Percentiles rank a stretch among this genome's conserved stretches.
Conservation (phyloP, 306 rosid genomes). For the Oemleria cerasiformis region DNA sequence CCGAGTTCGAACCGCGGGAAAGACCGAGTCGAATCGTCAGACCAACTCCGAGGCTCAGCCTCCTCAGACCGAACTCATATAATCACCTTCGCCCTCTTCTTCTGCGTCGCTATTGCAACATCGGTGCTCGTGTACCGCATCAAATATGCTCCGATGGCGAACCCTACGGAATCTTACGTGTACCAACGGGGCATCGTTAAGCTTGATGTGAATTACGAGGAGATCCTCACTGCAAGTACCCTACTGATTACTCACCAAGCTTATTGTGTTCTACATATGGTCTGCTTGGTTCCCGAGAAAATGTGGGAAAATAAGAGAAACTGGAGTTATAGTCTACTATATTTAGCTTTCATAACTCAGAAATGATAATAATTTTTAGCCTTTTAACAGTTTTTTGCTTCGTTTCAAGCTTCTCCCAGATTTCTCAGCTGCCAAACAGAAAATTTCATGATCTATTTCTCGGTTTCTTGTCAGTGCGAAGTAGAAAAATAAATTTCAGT, state of each 20-base stretch:
- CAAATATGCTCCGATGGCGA: slow-evolving; percentile 28
- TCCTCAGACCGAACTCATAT: slow-evolving; percentile 37
- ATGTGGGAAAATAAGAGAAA: not conserved
- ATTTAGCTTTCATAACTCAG: not conserved
- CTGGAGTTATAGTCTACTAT: not conserved
- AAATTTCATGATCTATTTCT: not conserved
- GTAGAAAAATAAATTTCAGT: not conserved
- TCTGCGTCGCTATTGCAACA: slow-evolving; percentile 50
- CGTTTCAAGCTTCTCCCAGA: not conserved
- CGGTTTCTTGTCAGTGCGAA: not conserved
- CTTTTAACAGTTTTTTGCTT: not conserved
- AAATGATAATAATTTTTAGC: not conserved
- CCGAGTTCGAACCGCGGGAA: slow-evolving; percentile 34
- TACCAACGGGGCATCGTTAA: slow-evolving; percentile 43
- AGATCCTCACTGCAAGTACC: slow-evolving; percentile 61
- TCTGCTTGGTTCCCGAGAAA: slow-evolving; percentile 9
- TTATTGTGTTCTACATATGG: not conserved
- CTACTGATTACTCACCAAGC: not conserved
- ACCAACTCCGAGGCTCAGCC: slow-evolving; percentile 22
- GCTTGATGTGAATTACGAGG: slow-evolving; percentile 44
- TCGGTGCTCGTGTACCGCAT: slow-evolving; percentile 39
- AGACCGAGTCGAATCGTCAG: slow-evolving; percentile 35
- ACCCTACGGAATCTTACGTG: slow-evolving; percentile 23
- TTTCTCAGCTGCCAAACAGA: slow-evolving; percentile 9
- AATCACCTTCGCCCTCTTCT: slow-evolving; percentile 41